Percentiles rank a stretch among this genome's conserved stretches.
These are phyloP conservation scores for Pezicula carpinea DNA, from an alignment of 2,329 filamentous ascomycete species.

Conservation along the genomic window DNA sequence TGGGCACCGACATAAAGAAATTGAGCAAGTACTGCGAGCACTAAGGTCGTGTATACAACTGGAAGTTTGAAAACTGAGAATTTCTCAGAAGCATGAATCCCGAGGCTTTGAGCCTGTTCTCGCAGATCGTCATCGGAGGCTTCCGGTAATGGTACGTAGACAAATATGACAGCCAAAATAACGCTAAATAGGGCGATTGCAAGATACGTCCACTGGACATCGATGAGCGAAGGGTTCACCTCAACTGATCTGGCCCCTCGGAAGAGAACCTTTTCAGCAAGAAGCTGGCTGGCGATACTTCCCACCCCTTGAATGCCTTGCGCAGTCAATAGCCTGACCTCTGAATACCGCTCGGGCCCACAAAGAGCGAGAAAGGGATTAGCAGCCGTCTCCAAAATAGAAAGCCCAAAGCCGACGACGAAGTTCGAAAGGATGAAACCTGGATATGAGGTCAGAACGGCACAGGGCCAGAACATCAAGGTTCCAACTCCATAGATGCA, in stretches of 20 bases:
- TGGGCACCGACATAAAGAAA: slow-evolving; percentile 78
- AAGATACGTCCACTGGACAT: slow-evolving; percentile 84
- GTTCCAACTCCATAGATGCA: slow-evolving; percentile 71
- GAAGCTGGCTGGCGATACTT: slow-evolving; percentile 64
- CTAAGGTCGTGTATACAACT: slow-evolving; percentile 41
- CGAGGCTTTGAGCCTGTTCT: slow-evolving; percentile 34
- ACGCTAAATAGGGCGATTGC: slow-evolving; percentile 73
- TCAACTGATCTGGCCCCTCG: slow-evolving; percentile 38
- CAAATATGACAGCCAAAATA: slow-evolving; percentile 63
- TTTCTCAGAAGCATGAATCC: slow-evolving; percentile 15
- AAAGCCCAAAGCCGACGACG: slow-evolving; percentile 72
- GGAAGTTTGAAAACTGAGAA: slow-evolving; percentile 35
- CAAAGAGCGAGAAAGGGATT: slow-evolving; percentile 72
- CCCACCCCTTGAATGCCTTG: slow-evolving; percentile 75
- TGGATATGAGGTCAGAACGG: slow-evolving; percentile 67
- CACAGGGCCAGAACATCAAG: slow-evolving; percentile 84
- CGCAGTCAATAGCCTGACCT: slow-evolving; percentile 69
- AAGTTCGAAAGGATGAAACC: slow-evolving; percentile 73
- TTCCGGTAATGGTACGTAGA: slow-evolving; percentile 63
- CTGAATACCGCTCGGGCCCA: slow-evolving; percentile 67
- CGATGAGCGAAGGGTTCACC: slow-evolving; percentile 52
- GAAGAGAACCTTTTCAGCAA: slow-evolving; percentile 74
- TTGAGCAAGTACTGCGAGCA: slow-evolving; percentile 69
- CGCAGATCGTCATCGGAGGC: slow-evolving; percentile 47
- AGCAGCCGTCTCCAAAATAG: slow-evolving; percentile 73